phyloP scores from a whole-genome alignment of 352 stramenopile species.

The Globisporangium cystogenes region DNA sequence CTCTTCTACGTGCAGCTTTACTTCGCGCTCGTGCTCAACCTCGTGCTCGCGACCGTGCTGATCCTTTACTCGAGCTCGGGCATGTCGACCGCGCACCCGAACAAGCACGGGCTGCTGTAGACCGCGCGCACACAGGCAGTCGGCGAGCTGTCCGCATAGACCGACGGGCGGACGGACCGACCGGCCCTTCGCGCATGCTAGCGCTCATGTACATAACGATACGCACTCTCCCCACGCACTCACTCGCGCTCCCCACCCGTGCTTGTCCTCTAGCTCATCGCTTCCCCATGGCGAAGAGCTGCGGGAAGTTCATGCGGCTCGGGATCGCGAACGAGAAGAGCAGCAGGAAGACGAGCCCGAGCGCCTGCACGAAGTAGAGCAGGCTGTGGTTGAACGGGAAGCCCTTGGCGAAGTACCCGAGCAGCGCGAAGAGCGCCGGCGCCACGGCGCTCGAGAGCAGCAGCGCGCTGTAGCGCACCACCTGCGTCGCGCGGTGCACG shows the following conservation, averaged over 20 bases:
- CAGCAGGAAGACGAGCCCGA: constrained; percentile 62
- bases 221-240: neutral
- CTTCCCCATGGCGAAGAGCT: constrained; percentile 78
- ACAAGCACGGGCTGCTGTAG: constrained; percentile 31
- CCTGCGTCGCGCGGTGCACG: constrained; percentile 60
- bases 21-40: constrained; percentile 61
- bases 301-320: constrained; percentile 75
- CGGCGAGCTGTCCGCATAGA: neutral
- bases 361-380: constrained; percentile 67
- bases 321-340: constrained; percentile 76
- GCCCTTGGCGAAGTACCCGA: constrained; percentile 68
- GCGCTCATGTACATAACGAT: constrained; percentile 13
- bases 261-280: too few relatives aligned
- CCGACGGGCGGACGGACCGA: neutral
- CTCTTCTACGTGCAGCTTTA: constrained; percentile 79
- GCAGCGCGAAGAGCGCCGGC: constrained; percentile 59
- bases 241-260: neutral
- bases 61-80: constrained; percentile 59
- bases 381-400: constrained; percentile 81
- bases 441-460: constrained; percentile 46
- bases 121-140: constrained; percentile 1
- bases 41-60: constrained; percentile 43
- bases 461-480: constrained; percentile 48
- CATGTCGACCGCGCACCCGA: constrained; percentile 45
- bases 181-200: neutral